Evolutionary conservation across 495 filamentous ascomycete genomes (phyloP).

Genomic region (Hyaloscypha bicolor): DNA sequence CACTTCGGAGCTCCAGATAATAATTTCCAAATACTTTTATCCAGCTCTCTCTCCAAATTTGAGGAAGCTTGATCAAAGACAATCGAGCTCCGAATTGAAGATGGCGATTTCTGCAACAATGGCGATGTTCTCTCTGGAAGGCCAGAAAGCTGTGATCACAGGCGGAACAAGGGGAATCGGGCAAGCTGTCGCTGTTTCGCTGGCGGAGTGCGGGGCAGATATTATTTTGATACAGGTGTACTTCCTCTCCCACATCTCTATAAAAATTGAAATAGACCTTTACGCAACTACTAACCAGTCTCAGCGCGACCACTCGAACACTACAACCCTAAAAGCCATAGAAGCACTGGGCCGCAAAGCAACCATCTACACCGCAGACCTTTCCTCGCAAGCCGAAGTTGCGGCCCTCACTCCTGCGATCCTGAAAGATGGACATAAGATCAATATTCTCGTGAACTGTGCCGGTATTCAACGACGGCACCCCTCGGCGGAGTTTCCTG

Average conservation of each 20-base stretch:
- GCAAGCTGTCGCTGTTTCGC: slow-evolving; percentile 75
- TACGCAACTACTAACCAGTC: background rate
- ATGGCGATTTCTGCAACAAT: slow-evolving; percentile 24
- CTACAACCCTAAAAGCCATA: slow-evolving; percentile 62
- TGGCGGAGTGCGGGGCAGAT: slow-evolving; percentile 85
- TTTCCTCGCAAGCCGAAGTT: slow-evolving; percentile 63
- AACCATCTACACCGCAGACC: slow-evolving; percentile 71
- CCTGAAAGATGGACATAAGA: slow-evolving; percentile 57
- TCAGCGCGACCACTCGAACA: slow-evolving; percentile 67
- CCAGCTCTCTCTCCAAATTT: background rate
- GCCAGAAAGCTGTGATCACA: slow-evolving; percentile 81
- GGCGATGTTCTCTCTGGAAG: slow-evolving; percentile 55
- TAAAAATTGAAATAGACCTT: background rate
- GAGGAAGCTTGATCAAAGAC: background rate
- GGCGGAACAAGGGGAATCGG: slow-evolving; percentile 90
- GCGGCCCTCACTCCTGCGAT: slow-evolving; percentile 62
- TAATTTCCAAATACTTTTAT: too few relatives aligned
- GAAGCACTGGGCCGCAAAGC: slow-evolving; percentile 67
- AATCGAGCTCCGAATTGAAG: slow-evolving; percentile 1
- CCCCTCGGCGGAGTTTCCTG: slow-evolving; percentile 75
- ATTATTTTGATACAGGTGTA: slow-evolving; percentile 69
- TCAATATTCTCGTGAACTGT: slow-evolving; percentile 78
- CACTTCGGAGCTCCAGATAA: background rate
- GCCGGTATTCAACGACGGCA: slow-evolving; percentile 85
- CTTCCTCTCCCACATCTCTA: background rate